Conservation (phyloP, 768 basidiomycete genomes). For the Pleurotus platypus region DNA sequence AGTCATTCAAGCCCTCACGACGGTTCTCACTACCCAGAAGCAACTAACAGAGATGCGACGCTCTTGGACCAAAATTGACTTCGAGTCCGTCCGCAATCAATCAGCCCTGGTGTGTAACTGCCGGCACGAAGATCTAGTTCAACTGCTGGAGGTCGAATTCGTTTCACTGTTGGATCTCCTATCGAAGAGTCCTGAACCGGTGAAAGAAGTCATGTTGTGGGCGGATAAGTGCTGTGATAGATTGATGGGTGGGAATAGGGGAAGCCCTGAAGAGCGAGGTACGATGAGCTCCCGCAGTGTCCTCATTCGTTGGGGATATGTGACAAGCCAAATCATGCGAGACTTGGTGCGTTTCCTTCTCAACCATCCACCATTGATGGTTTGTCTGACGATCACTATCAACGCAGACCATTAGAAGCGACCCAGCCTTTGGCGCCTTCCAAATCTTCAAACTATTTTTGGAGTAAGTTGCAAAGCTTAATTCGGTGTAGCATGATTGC, state of each 20-base stretch:
- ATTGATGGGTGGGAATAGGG: slow-evolving; percentile 68
- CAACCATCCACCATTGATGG: slow-evolving; percentile 6
- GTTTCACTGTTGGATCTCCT: slow-evolving; percentile 71
- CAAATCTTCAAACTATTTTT: slow-evolving; percentile 89
- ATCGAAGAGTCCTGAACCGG: slow-evolving; percentile 71
- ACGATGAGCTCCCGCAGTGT: slow-evolving; percentile 86
- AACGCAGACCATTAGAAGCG: slow-evolving; percentile 80
- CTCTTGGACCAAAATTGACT: slow-evolving; percentile 86
- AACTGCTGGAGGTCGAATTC: slow-evolving; percentile 83
- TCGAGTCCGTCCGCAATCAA: slow-evolving; percentile 88
- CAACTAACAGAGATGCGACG: slow-evolving; percentile 82
- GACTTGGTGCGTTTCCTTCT: slow-evolving; percentile 60
- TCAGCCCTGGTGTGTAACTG: slow-evolving; percentile 93
- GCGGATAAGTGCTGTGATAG: slow-evolving; percentile 87
- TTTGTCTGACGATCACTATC: not conserved
- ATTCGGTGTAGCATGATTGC: slow-evolving; percentile 8
- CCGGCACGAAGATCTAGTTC: slow-evolving; percentile 84
- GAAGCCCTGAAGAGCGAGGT: slow-evolving; percentile 64
- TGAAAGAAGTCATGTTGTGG: slow-evolving; percentile 86
- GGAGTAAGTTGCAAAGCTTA: slow-evolving; percentile 52
- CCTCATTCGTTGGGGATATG: slow-evolving; percentile 89
- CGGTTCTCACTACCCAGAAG: slow-evolving; percentile 85
- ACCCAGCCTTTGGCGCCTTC: slow-evolving; percentile 90
- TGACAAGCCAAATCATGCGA: slow-evolving; percentile 90
- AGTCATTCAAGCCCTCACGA: slow-evolving; percentile 84